Evolutionary conservation across 768 basidiomycete species (phyloP), one percentile per base, ranked within the genome.

Genomic region (Lyophyllum shimeji): DNA sequence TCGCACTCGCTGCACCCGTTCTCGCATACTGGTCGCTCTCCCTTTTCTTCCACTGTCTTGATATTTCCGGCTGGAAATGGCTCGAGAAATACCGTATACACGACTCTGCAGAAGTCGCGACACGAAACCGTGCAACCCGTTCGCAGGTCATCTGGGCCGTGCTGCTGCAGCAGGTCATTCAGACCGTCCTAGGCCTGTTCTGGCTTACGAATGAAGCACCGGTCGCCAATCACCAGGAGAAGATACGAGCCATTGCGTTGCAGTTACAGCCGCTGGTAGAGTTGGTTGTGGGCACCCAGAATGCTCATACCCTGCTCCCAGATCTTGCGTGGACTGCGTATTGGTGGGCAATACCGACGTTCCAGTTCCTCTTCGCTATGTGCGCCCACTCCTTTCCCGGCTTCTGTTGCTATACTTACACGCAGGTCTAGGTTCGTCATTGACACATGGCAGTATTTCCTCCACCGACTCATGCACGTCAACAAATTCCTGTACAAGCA

Each of bases 391-490:
- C 23, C 23, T 29, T 45, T 46, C 23, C 20, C 31, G 21, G 18
- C 23, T 13, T 21, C 25, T 20, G 15, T 25, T n/a, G 17, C 17
- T 24, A 40, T 13, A 40, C 34, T 52, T 13, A 13, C 33, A 50
- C 50, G 31, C 49, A 50, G 55, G 52, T 55, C 24, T 47, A 96
- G 97, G 77, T 91, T 97, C 71, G 67, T 95, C 56, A 87, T 98
- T 63, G 97, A 99, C 74, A 95, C 95, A 29, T 98, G 94, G 94
- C 95, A 99, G 70, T 99, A 98, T 73, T 95, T 95, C 74, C 77
- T 93, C 18, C 97, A 99, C 68, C 93, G 96, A 37, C 71, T 76
- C 42, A 93, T 97, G 88, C 97, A 98, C 74, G 73, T 83, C 63
- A 93, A 92, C 77, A 90, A 86, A 61, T 98, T 83, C 72, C 79